Percentiles rank a stretch among this genome's conserved stretches.
phyloP scores from a whole-genome alignment of 2,329 filamentous ascomycete species.

The Geoglossum cookeanum region DNA sequence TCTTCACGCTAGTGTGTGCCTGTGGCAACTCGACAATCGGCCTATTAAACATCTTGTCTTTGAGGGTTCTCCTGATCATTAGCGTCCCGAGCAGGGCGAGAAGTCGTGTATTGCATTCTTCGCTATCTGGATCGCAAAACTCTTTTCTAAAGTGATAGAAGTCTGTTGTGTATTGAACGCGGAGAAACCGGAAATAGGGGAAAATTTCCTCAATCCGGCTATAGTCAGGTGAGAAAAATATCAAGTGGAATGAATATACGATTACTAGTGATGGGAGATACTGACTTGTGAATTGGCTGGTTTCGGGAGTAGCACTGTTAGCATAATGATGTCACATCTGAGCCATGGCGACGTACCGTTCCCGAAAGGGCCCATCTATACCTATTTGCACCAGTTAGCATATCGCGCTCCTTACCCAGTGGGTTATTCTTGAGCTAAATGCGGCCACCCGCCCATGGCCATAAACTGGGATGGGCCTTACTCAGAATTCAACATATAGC shows the following conservation, averaged over 20 bases:
- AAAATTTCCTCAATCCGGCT: background rate
- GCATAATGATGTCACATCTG: background rate
- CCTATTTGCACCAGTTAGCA: background rate
- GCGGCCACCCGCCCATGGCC: too few species aligned
- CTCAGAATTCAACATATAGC: background rate
- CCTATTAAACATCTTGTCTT: conserved; percentile 5
- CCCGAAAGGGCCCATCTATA: conserved; percentile 4
- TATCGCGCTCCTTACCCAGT: background rate
- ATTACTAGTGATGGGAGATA: background rate
- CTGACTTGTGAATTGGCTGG: background rate
- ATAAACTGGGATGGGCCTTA: background rate
- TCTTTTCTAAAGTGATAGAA: conserved; percentile 2
- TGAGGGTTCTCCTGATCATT: conserved; percentile 4
- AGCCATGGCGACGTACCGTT: background rate
- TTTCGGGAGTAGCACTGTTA: background rate
- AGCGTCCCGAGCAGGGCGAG: background rate
- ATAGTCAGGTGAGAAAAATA: background rate
- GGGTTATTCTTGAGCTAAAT: background rate
- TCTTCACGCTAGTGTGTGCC: background rate
- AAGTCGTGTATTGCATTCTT: conserved; percentile 2
- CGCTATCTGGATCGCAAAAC: conserved; percentile 1
- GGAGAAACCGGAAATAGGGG: conserved; percentile 3
- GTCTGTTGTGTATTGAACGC: background rate
- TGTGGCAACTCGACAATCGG: conserved; percentile 2
- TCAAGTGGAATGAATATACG: background rate